phyloP scores from a whole-genome alignment of 1,284 basidiomycete genomes.

The Malassezia nana region DNA sequence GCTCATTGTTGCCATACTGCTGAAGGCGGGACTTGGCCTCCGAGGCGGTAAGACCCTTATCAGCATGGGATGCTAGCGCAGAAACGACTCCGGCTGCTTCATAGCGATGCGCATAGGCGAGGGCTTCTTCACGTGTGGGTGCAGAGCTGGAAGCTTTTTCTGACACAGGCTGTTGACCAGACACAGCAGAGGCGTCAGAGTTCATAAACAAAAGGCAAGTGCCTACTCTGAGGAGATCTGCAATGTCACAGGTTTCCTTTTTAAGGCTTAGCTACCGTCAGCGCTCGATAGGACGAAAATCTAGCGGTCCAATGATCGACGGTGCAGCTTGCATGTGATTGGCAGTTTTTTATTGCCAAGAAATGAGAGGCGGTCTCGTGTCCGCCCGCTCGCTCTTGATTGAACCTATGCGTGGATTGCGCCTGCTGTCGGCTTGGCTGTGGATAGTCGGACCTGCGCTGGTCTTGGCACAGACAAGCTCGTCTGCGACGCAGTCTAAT shows the following conservation, averaged over 20 bases:
- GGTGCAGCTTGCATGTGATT: too few relatives aligned
- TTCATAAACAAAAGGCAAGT: not conserved
- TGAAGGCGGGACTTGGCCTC: constrained; percentile 25
- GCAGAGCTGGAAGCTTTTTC: not conserved
- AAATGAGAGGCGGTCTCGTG: too few relatives aligned
- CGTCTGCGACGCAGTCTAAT: not conserved
- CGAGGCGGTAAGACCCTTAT: constrained; percentile 25
- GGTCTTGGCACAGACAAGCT: not conserved
- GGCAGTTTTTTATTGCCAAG: not conserved
- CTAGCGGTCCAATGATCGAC: too few relatives aligned
- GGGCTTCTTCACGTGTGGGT: constrained; percentile 7
- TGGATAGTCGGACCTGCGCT: not conserved
- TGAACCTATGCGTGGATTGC: not conserved
- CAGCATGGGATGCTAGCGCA: constrained; percentile 1
- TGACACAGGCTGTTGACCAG: not conserved
- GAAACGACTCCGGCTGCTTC: not conserved
- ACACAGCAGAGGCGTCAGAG: not conserved
- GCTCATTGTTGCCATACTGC: constrained; percentile 39
- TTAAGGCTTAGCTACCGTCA: not conserved
- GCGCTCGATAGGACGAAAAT: too few relatives aligned
- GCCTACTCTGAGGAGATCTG: not conserved
- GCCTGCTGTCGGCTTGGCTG: too few relatives aligned
- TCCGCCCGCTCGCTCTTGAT: too few relatives aligned
- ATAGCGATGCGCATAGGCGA: constrained; percentile 4
- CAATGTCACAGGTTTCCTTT: not conserved